These are phyloP conservation scores for Oryza brachyantha DNA, from an alignment of 176 grass and related monocot genomes.

Conservation along the genomic window DNA sequence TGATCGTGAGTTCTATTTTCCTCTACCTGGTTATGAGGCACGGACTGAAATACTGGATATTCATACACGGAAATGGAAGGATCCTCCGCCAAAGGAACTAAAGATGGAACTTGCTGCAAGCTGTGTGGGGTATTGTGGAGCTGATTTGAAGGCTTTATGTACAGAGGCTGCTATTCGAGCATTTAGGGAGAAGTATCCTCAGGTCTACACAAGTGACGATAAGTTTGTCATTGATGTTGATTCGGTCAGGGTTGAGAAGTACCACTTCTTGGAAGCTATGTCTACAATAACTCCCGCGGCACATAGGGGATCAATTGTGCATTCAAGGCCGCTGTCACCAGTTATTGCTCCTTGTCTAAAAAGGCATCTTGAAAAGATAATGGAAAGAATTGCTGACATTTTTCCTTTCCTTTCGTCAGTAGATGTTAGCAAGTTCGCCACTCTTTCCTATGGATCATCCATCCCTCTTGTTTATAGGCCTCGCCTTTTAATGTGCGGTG, in stretches of 20 bases:
- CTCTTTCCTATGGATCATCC: slow-evolving; percentile 70
- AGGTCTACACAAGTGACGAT: slow-evolving; percentile 98
- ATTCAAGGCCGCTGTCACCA: slow-evolving; percentile 80
- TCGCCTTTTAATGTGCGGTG: slow-evolving; percentile 81
- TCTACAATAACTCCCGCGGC: slow-evolving; percentile 92
- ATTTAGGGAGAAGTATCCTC: slow-evolving; percentile 98
- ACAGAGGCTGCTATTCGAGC: slow-evolving; percentile 96
- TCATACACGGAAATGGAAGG: slow-evolving; percentile 99
- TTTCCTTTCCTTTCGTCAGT: slow-evolving; percentile 71
- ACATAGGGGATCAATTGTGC: slow-evolving; percentile 87
- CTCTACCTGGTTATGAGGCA: slow-evolving; percentile 94
- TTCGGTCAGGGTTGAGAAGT: slow-evolving; percentile 71
- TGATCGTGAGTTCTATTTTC: slow-evolving; percentile 97
- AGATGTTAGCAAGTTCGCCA: slow-evolving; percentile 67
- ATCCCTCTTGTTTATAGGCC: slow-evolving; percentile 96
- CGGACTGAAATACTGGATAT: slow-evolving; percentile 89
- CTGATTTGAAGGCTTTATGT: slow-evolving; percentile 95
- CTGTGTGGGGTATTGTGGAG: slow-evolving; percentile 98
- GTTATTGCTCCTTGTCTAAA: slow-evolving; percentile 80
- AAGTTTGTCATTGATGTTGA: slow-evolving; percentile 99
- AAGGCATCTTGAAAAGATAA: slow-evolving; percentile 85
- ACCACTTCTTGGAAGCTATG: slow-evolving; percentile 99
- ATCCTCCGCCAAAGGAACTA: slow-evolving; percentile 71
- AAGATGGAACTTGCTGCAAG: slow-evolving; percentile 95
- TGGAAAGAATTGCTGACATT: slow-evolving; percentile 73